phyloP scores from a whole-genome alignment of 2,329 filamentous ascomycete genomes.

The Hymenoscyphus fructigenus region DNA sequence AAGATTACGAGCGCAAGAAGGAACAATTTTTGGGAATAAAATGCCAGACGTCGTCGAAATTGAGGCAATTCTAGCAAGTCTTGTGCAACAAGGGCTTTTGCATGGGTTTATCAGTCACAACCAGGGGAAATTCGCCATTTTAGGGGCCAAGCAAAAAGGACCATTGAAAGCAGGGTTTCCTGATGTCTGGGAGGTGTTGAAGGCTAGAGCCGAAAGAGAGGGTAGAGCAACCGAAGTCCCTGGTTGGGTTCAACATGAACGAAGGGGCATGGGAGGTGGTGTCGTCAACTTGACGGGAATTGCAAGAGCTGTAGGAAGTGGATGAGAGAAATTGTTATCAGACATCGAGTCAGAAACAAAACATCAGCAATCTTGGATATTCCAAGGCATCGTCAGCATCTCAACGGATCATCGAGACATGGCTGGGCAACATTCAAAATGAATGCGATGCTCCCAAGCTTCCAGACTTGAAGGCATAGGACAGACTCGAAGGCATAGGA shows the following conservation, averaged over 20 bases:
- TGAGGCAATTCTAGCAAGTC: constrained; percentile 73
- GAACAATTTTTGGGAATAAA: constrained; percentile 63
- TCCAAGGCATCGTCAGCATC: background rate
- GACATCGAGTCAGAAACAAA: background rate
- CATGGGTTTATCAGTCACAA: constrained; percentile 81
- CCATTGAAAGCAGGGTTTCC: constrained; percentile 75
- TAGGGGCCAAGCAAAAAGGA: constrained; percentile 68
- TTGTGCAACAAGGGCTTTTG: constrained; percentile 78
- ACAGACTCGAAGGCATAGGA: background rate
- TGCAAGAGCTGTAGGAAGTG: constrained; percentile 49
- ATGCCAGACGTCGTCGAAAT: constrained; percentile 61
- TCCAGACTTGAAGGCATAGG: background rate
- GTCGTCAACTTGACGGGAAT: constrained; percentile 56
- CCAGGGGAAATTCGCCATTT: constrained; percentile 75
- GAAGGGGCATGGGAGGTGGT: constrained; percentile 45
- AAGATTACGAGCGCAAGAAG: constrained; percentile 55
- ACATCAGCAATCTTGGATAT: background rate
- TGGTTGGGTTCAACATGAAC: constrained; percentile 65
- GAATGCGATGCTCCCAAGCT: background rate
- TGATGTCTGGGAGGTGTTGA: constrained; percentile 66
- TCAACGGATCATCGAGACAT: background rate
- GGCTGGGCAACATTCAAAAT: no score
- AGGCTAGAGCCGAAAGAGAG: constrained; percentile 57
- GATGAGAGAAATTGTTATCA: constrained; percentile 8
- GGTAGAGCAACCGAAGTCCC: constrained; percentile 57